Percentiles rank a stretch among this genome's conserved stretches.
Evolutionary conservation across 352 stramenopile genomes (phyloP).

Genomic region (Labyrinthula sp.): DNA sequence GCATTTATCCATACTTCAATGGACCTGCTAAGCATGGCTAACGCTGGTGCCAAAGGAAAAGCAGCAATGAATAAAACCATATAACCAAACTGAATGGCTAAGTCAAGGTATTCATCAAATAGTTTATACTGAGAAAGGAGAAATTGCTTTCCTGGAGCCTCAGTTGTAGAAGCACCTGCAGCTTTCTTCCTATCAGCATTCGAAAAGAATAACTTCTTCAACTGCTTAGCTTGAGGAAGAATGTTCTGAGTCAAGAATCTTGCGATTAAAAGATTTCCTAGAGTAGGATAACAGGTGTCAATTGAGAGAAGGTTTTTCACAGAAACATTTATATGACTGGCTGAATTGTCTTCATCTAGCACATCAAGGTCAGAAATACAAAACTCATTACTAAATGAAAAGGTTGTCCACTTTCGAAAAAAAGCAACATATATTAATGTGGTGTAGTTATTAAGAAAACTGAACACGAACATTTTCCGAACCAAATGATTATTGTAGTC

Average conservation of each 20-base stretch:
- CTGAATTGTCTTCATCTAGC: no score
- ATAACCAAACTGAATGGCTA: conserved; percentile 24
- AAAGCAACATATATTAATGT: conserved; percentile 74
- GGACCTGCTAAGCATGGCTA: conserved; percentile 15
- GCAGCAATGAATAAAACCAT: conserved; percentile 16
- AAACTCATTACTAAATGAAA: conserved; percentile 46
- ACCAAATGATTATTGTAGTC: conserved; percentile 85
- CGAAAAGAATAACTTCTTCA: no score
- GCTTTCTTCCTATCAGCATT: no score
- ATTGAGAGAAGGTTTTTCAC: no score
- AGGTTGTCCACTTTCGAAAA: conserved; percentile 41
- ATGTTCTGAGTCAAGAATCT: no score
- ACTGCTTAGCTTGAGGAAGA: no score
- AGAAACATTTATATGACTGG: no score
- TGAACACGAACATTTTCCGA: conserved; percentile 91
- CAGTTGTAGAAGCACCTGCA: no score
- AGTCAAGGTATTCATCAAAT: conserved; percentile 18
- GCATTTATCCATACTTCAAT: conserved; percentile 16
- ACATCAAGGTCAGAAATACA: conserved; percentile 19
- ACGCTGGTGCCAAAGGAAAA: conserved; percentile 14
- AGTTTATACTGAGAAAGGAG: conserved; percentile 3
- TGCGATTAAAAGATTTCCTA: no score
- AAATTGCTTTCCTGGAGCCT: no score
- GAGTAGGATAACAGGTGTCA: no score
- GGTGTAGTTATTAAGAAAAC: conserved; percentile 70